Evolutionary conservation across 495 filamentous ascomycete species (phyloP).

Genomic region (Astrothelium subdiscretum): DNA sequence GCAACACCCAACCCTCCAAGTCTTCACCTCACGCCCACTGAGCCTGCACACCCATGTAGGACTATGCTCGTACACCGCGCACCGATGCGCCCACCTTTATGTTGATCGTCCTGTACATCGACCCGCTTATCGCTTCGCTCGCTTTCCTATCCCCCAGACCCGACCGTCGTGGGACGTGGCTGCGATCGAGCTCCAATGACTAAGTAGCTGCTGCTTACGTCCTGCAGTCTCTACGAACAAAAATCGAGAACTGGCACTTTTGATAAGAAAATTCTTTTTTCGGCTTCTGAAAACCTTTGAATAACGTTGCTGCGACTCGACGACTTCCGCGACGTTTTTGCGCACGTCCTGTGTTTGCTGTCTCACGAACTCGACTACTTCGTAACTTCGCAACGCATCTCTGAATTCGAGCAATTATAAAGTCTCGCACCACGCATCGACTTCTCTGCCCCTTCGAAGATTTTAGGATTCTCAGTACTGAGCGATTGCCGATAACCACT

Average conservation of each 20-base stretch:
- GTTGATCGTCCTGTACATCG: neutral
- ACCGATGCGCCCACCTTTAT: neutral
- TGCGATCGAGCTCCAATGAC: neutral
- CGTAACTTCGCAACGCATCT: neutral
- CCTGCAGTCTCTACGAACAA: neutral
- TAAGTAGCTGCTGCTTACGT: neutral
- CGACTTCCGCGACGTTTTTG: neutral
- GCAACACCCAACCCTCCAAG: constrained; percentile 1
- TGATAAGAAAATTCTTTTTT: neutral
- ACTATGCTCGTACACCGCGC: neutral
- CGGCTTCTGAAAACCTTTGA: neutral
- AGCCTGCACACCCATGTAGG: neutral
- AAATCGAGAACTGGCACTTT: neutral
- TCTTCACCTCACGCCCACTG: neutral
- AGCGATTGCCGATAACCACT: neutral
- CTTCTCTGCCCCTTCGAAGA: neutral
- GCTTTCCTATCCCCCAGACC: neutral
- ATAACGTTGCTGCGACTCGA: neutral
- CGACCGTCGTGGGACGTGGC: neutral
- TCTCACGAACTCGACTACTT: neutral
- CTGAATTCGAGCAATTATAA: neutral
- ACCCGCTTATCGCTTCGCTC: neutral
- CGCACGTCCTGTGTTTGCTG: neutral
- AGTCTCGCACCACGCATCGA: neutral
- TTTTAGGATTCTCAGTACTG: neutral